Percentiles rank a stretch among this genome's conserved stretches.
Conservation (phyloP, 2,329 filamentous ascomycete species). For the Aspergillus unguis region DNA sequence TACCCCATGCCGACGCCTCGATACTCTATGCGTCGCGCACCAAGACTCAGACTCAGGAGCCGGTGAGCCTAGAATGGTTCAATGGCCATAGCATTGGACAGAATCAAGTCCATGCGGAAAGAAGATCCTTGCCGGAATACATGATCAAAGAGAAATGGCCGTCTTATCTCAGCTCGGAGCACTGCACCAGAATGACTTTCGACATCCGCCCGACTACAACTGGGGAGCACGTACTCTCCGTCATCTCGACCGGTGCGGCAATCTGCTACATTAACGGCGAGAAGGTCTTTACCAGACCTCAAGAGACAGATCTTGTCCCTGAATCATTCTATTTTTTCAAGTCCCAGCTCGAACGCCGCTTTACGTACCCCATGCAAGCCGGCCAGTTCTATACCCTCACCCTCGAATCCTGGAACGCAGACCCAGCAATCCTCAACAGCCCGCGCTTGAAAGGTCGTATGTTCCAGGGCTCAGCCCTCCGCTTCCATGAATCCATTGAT, state of each 20-base stretch:
- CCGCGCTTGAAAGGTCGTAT: background rate
- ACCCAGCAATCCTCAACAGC: background rate
- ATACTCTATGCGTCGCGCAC: background rate
- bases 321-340: slow-evolving; percentile 9
- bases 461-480: slow-evolving; percentile 4
- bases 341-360: slow-evolving; percentile 2
- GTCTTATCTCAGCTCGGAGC: background rate
- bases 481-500: slow-evolving; percentile 3
- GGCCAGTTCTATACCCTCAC: background rate
- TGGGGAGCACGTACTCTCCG: slow-evolving; percentile 3
- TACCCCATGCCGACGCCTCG: background rate
- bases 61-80: slow-evolving; percentile 3
- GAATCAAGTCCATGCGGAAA: background rate
- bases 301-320: slow-evolving; percentile 1
- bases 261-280: slow-evolving; percentile 4
- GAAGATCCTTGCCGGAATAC: slow-evolving; percentile 1
- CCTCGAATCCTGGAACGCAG: slow-evolving; percentile 2
- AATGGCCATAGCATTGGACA: slow-evolving; percentile 2
- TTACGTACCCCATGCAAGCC: slow-evolving; percentile 3
- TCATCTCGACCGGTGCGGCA: slow-evolving; percentile 6
- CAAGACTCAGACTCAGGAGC: background rate
- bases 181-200: slow-evolving; percentile 4
- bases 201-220: background rate
- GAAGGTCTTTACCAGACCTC: slow-evolving; percentile 1
- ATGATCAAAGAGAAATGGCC: slow-evolving; percentile 10